These are phyloP conservation scores for Dissophora globulifera DNA, from an alignment of 192 early-diverging fungal species.

Conservation along the genomic window DNA sequence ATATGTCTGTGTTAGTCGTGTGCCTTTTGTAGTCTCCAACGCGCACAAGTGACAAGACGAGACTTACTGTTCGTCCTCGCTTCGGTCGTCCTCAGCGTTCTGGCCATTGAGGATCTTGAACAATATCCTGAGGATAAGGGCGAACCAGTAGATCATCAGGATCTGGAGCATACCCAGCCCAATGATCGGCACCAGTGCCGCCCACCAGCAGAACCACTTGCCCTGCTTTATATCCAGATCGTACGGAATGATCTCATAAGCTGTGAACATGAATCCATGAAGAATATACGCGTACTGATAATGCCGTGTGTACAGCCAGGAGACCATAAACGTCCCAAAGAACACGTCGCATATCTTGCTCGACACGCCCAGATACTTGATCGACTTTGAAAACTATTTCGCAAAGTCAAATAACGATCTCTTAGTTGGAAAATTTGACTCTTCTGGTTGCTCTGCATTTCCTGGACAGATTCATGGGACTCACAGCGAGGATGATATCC, in stretches of 20 bases:
- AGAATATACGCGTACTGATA: slow-evolving; percentile 76
- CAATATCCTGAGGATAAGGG: slow-evolving; percentile 71
- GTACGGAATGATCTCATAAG: slow-evolving; percentile 63
- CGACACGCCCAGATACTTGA: slow-evolving; percentile 74
- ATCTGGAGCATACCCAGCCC: slow-evolving; percentile 64
- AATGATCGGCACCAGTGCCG: slow-evolving; percentile 54
- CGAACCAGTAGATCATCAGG: slow-evolving; percentile 77
- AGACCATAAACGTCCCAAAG: slow-evolving; percentile 75
- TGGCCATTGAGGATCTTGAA: slow-evolving; percentile 65
- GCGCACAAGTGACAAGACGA: neutral
- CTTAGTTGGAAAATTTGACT: too few species aligned
- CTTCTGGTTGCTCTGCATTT: too few species aligned
- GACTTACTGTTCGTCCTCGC: slow-evolving; percentile 69
- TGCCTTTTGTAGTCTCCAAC: too few species aligned
- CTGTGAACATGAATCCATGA: slow-evolving; percentile 63
- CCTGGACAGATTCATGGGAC: slow-evolving; percentile 23
- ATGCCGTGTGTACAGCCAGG: slow-evolving; percentile 82
- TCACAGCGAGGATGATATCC: slow-evolving; percentile 70
- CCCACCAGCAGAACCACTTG: slow-evolving; percentile 54
- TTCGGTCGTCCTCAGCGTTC: slow-evolving; percentile 72
- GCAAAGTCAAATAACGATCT: too few species aligned
- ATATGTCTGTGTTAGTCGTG: too few species aligned
- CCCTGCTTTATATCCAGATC: slow-evolving; percentile 62
- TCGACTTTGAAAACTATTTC: slow-evolving; percentile 76
- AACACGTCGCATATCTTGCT: slow-evolving; percentile 62